phyloP scores from a whole-genome alignment of 352 stramenopile genomes.

The Pythium aquatile region DNA sequence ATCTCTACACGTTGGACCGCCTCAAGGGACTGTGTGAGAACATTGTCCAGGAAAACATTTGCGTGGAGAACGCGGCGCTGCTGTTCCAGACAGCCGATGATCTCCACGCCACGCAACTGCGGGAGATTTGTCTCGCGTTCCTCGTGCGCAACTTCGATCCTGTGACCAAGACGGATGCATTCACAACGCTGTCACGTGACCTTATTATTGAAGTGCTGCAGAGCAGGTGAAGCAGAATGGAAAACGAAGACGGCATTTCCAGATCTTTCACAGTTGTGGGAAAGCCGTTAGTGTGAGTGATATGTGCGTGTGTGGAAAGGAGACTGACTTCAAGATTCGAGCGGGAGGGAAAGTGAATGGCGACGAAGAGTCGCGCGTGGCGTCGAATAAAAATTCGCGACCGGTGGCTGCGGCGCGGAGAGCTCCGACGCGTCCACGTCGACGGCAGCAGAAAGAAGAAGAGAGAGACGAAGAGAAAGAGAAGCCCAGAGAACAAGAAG shows the following conservation, averaged over 20 bases:
- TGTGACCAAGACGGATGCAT: slow-evolving; percentile 90
- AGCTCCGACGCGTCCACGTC: not conserved
- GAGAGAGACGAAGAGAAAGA: not conserved
- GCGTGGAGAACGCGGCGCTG: slow-evolving; percentile 80
- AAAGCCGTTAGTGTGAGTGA: no score
- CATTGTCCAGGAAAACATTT: slow-evolving; percentile 89
- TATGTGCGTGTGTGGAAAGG: not conserved
- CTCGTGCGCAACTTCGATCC: slow-evolving; percentile 90
- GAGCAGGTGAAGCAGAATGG: slow-evolving; percentile 35
- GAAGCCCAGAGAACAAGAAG: not conserved
- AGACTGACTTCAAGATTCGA: not conserved
- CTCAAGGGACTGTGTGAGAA: slow-evolving; percentile 92
- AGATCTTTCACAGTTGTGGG: no score
- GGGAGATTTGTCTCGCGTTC: slow-evolving; percentile 88
- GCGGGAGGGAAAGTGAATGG: not conserved
- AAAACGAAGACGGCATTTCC: not conserved
- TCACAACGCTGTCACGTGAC: slow-evolving; percentile 79
- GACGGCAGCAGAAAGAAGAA: not conserved
- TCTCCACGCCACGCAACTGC: slow-evolving; percentile 74
- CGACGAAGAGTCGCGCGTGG: slow-evolving; percentile 1
- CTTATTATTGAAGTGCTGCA: slow-evolving; percentile 89
- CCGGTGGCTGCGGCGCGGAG: not conserved
- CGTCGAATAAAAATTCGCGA: not conserved
- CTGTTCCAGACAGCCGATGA: slow-evolving; percentile 88
- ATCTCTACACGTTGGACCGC: slow-evolving; percentile 94